These are phyloP conservation scores for Butyriboletus loyo DNA, from an alignment of 768 basidiomycete species.

Conservation along the genomic window DNA sequence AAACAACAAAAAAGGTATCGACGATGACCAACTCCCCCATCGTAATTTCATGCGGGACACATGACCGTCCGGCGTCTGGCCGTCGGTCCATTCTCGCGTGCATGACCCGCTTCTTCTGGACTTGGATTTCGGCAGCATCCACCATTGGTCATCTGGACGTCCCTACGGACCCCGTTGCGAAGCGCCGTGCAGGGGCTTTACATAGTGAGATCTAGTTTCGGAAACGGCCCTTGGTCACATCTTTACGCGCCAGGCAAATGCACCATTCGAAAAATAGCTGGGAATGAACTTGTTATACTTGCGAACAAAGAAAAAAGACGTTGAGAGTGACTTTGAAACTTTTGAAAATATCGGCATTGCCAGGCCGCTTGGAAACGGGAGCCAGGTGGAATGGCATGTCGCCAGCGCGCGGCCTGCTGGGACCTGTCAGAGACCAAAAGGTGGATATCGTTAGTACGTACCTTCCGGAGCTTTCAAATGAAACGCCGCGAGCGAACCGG, in stretches of 20 bases:
- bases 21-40: background rate
- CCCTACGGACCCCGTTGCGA: background rate
- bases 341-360: background rate
- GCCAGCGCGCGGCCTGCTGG: background rate
- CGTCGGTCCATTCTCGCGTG: background rate
- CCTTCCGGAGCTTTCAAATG: slow-evolving; percentile 1
- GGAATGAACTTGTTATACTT: background rate
- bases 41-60: background rate
- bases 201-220: background rate
- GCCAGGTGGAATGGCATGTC: background rate
- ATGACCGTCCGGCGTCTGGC: background rate
- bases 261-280: background rate
- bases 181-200: background rate
- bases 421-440: background rate
- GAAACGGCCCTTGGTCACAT: background rate
- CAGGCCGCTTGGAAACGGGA: background rate
- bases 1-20: background rate
- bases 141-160: background rate
- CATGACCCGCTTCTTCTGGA: background rate
- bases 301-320: background rate
- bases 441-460: background rate
- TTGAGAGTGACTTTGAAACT: background rate
- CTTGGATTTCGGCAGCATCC: background rate
- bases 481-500: slow-evolving; percentile 13
- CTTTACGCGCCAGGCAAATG: background rate